A percentile compares a stretch with the other conserved stretches of the same genome.
Conservation (phyloP, 805 yeast genomes). For the Peterozyma toletana region DNA sequence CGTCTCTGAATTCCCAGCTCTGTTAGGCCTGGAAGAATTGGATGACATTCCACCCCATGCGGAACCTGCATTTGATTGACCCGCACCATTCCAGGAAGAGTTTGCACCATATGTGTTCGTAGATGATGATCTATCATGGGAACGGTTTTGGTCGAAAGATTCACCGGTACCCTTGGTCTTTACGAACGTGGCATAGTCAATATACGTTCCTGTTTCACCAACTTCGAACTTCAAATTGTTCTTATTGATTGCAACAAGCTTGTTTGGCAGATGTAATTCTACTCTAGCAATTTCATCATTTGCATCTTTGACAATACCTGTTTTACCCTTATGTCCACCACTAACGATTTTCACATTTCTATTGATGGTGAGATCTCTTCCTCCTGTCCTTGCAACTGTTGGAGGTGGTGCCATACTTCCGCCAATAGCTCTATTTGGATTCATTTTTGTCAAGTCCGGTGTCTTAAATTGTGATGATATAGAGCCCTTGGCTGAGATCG, state of each 20-base stretch:
- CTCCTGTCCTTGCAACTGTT: slow-evolving; percentile 46
- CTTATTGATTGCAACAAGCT: slow-evolving; percentile 79
- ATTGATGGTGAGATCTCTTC: slow-evolving; percentile 75
- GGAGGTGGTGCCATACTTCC: slow-evolving; percentile 44
- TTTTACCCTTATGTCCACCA: slow-evolving; percentile 92
- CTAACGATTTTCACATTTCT: slow-evolving; percentile 80
- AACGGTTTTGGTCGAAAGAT: slow-evolving; percentile 8
- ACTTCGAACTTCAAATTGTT: slow-evolving; percentile 64
- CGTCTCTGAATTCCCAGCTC: slow-evolving; percentile 20
- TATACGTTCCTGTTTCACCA: slow-evolving; percentile 58
- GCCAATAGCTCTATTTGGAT: slow-evolving; percentile 55
- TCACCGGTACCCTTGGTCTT: slow-evolving; percentile 31
- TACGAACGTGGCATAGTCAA: slow-evolving; percentile 75
- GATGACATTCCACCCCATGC: slow-evolving; percentile 31
- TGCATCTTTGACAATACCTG: slow-evolving; percentile 90
- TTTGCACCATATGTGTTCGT: slow-evolving; percentile 16
- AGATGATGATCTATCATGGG: slow-evolving; percentile 12
- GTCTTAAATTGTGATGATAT: slow-evolving; percentile 42
- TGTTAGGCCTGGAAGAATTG: background rate
- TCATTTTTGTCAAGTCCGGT: slow-evolving; percentile 77
- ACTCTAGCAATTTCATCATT: slow-evolving; percentile 88
- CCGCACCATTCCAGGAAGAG: slow-evolving; percentile 15
- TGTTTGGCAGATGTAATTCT: slow-evolving; percentile 88
- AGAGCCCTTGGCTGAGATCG: slow-evolving; percentile 80
- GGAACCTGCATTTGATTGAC: slow-evolving; percentile 31